phyloP scores from a whole-genome alignment of 2,329 filamentous ascomycete genomes.

The Colletotrichum eremochloae region DNA sequence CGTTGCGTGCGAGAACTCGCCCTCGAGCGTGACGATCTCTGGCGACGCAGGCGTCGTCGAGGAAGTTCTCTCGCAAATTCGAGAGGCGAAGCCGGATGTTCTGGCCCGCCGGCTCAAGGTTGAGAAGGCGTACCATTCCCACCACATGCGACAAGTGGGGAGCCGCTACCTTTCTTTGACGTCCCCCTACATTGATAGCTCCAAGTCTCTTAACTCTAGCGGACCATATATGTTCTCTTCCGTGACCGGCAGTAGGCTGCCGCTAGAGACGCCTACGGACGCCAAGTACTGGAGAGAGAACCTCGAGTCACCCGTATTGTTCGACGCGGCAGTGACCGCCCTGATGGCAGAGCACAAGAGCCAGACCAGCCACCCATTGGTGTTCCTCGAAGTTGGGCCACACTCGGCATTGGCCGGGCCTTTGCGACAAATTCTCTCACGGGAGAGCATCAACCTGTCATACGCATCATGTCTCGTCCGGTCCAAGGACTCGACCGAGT shows the following conservation, averaged over 20 bases:
- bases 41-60: constrained; percentile 42
- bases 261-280: not conserved
- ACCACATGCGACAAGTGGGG: constrained; percentile 34
- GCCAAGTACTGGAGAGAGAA: constrained; percentile 38
- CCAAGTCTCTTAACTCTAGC: not conserved
- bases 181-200: not conserved
- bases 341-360: constrained; percentile 24
- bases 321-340: constrained; percentile 26
- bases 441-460: constrained; percentile 49
- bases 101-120: constrained; percentile 46
- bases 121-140: constrained; percentile 50
- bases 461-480: constrained; percentile 64
- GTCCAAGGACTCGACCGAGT: constrained; percentile 62
- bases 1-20: constrained; percentile 46
- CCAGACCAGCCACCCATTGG: constrained; percentile 45
- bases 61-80: constrained; percentile 42
- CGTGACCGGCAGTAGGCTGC: not conserved
- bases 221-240: not conserved
- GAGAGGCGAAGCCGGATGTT: constrained; percentile 37
- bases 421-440: constrained; percentile 43
- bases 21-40: constrained; percentile 46
- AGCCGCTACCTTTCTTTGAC: constrained; percentile 15
- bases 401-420: constrained; percentile 38
- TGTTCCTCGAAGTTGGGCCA: constrained; percentile 39
- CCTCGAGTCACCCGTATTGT: constrained; percentile 38